These are phyloP conservation scores for Rhipidocladum racemiflorum DNA, from an alignment of 176 grass and related monocot genomes.

Conservation along the genomic window DNA sequence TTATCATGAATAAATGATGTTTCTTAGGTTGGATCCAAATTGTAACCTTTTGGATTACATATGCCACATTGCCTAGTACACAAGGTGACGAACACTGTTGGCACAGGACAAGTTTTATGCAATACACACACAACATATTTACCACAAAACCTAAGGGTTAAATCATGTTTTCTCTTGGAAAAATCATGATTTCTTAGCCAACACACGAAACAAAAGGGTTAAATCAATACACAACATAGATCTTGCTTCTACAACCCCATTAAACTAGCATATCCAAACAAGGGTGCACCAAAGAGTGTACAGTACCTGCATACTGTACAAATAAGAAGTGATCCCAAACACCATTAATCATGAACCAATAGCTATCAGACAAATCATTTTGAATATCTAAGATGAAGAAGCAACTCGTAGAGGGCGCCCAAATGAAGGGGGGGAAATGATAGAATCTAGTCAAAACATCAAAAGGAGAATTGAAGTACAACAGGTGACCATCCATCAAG, in stretches of 20 bases:
- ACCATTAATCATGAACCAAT: neutral
- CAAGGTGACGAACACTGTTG: neutral
- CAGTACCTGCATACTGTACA: neutral
- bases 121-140: neutral
- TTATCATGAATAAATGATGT: slow-evolving; percentile 5
- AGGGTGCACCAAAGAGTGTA: neutral
- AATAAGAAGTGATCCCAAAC: neutral
- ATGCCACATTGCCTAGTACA: neutral
- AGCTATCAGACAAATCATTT: neutral
- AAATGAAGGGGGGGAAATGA: neutral
- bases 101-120: neutral
- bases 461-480: neutral
- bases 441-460: neutral
- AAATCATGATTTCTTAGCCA: no score
- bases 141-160: neutral
- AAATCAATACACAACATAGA: slow-evolving; percentile 9
- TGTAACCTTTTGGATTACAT: slow-evolving; percentile 8
- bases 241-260: neutral
- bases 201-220: no score
- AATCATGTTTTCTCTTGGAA: no score
- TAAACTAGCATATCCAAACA: slow-evolving; percentile 2
- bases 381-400: slow-evolving; percentile 7
- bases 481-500: neutral
- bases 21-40: neutral
- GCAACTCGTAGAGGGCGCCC: neutral